Conservation (phyloP, 352 stramenopile genomes). For the Globisporangium radiosum region DNA sequence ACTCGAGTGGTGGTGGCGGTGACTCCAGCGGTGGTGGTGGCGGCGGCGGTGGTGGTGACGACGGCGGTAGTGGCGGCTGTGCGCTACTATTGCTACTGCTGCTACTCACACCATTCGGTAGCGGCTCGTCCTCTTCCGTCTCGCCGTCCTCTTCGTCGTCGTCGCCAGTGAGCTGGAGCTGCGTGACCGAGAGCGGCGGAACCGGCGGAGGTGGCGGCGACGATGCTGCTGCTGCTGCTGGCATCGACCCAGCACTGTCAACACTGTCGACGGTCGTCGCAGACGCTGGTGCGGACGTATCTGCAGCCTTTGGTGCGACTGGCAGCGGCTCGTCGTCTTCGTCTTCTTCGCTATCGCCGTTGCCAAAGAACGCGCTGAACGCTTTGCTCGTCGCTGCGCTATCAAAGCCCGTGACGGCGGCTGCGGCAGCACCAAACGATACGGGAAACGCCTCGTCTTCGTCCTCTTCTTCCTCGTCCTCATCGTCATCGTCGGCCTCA, state of each 20-base stretch:
- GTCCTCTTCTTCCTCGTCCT: slow-evolving; percentile 52
- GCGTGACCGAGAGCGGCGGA: neutral
- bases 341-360: slow-evolving; percentile 44
- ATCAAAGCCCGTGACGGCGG: slow-evolving; percentile 31
- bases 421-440: slow-evolving; percentile 26
- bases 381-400: slow-evolving; percentile 54
- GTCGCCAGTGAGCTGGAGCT: slow-evolving; percentile 9
- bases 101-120: slow-evolving; percentile 17
- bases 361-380: slow-evolving; percentile 69
- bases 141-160: slow-evolving; percentile 33
- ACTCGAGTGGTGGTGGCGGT: neutral
- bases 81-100: neutral
- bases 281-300: neutral
- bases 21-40: slow-evolving; percentile 25
- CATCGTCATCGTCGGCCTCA: slow-evolving; percentile 6
- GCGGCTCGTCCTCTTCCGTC: slow-evolving; percentile 56
- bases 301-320: neutral
- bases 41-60: slow-evolving; percentile 41
- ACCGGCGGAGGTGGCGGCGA: neutral
- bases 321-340: slow-evolving; percentile 65
- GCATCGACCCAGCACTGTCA: no score
- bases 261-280: no score
- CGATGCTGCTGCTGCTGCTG: neutral
- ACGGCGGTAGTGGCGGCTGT: slow-evolving; percentile 18
- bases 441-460: slow-evolving; percentile 73